These are phyloP conservation scores for Solanum appendiculatum DNA, from an alignment of 257 asterid species.

Conservation along the genomic window DNA sequence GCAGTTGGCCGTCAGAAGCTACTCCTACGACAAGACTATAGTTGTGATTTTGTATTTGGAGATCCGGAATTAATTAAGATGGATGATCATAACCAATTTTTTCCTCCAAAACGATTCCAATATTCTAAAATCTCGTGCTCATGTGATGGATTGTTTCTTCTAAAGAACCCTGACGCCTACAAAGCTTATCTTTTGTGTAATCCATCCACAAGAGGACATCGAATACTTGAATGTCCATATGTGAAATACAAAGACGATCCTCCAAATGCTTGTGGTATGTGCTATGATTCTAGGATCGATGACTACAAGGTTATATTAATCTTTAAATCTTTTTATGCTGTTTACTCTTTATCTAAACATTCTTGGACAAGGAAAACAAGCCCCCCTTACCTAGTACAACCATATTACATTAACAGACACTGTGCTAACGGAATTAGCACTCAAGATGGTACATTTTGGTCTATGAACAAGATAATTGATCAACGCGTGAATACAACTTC, in stretches of 20 bases:
- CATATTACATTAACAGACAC: accelerated
- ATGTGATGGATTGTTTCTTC: not conserved
- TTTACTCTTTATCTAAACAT: not conserved
- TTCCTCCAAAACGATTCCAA: not conserved
- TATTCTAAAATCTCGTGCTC: not conserved
- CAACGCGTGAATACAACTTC: not conserved
- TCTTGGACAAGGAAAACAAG: not conserved
- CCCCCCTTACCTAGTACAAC: not conserved
- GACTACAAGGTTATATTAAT: not conserved
- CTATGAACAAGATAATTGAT: not conserved
- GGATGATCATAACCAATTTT: not conserved
- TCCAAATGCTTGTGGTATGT: not conserved
- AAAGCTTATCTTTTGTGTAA: not conserved
- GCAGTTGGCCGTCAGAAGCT: not conserved
- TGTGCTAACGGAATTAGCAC: not conserved
- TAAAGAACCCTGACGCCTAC: not conserved
- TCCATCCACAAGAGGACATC: not conserved
- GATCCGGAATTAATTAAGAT: not conserved
- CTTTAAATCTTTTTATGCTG: not conserved
- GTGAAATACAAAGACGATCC: not conserved
- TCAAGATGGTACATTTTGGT: not conserved
- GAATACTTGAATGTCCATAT: not conserved
- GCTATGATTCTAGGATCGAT: not conserved
- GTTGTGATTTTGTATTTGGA: not conserved
- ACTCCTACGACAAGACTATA: not conserved